Base-by-base conservation (phyloP, 768 basidiomycete genomes). In the Xerocomus spinulosus region DNA sequence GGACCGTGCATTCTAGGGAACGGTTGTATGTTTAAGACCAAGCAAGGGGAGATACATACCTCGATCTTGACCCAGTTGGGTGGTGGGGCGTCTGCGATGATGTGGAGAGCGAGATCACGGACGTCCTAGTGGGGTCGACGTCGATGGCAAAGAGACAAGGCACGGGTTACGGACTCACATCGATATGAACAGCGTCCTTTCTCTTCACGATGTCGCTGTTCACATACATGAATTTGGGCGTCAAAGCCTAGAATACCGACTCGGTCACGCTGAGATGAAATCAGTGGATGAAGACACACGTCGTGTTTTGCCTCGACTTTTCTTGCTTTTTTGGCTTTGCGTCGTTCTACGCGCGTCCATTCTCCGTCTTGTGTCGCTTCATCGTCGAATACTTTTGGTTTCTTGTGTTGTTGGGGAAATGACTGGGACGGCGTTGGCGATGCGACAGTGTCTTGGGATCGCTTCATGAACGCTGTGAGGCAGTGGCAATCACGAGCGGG, bases 31-130 rank as follows among this genome's bases (percentile, higher is more conserved):
- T 24, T 4, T 10, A 25, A 40, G 24, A 4, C 13, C 5, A 39
- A 17, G 5, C 18, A 20, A 13, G 9, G 25, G 1, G 34, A 14
- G 2, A 3, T 9, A 62, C 79, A 43, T 40, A 91, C 93, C 66
- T 92, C 86, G 34, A 94, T 77, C 42, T 80, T 77, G 17, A 97
- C 77, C 93, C 93, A 97, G 46, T 82, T 82, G 0, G 87, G 85
- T 1, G 87, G 83, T n/a, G 86, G 83, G 15, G 81, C 83, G 58
- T 94, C 91, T 1, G 87, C 86, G 21, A 85, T 68, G 38, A 95
- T 71, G 55, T 96, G 88, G 3, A 97, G 69, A 9, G 86, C 76
- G 17, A 97, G 74, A 58, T 97, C 93, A 29, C 95, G 79, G 18
- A 97, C 73, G 59, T 96, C 92, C 93, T 96, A 60, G 32, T 5